Conservation (phyloP, 805 yeast genomes). For the Starmera amethionina region DNA sequence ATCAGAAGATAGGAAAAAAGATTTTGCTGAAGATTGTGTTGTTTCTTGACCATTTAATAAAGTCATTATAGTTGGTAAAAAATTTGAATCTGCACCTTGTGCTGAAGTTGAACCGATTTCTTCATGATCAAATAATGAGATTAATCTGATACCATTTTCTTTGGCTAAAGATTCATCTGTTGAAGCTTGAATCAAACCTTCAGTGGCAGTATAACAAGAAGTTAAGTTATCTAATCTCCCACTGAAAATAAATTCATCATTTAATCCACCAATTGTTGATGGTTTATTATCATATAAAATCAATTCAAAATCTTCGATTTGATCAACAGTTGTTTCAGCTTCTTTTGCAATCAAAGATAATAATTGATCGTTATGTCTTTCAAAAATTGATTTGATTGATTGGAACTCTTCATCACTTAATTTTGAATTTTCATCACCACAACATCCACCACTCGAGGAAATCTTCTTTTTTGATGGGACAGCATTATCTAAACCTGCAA, state of each 20-base stretch:
- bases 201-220: slow-evolving; percentile 73
- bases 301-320: slow-evolving; percentile 85
- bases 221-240: slow-evolving; percentile 89
- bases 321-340: slow-evolving; percentile 36
- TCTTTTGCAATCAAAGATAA: slow-evolving; percentile 62
- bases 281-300: slow-evolving; percentile 78
- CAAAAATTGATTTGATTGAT: slow-evolving; percentile 52
- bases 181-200: slow-evolving; percentile 54
- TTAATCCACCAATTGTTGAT: slow-evolving; percentile 77
- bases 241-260: slow-evolving; percentile 84
- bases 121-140: slow-evolving; percentile 90
- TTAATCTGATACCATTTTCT: slow-evolving; percentile 55
- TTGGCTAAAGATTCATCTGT: slow-evolving; percentile 26
- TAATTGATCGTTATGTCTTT: slow-evolving; percentile 71
- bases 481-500: slow-evolving; percentile 56
- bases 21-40: slow-evolving; percentile 55
- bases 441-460: slow-evolving; percentile 26
- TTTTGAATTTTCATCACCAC: slow-evolving; percentile 36
- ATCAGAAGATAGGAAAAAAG: slow-evolving; percentile 86
- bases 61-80: slow-evolving; percentile 69
- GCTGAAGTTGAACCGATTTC: slow-evolving; percentile 91
- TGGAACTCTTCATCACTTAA: slow-evolving; percentile 46
- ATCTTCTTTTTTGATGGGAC: slow-evolving; percentile 10
- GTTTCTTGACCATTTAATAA: slow-evolving; percentile 29
- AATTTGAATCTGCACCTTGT: slow-evolving; percentile 94